Conservation (phyloP, 768 basidiomycete genomes). For the Filobasidium wieringae region DNA sequence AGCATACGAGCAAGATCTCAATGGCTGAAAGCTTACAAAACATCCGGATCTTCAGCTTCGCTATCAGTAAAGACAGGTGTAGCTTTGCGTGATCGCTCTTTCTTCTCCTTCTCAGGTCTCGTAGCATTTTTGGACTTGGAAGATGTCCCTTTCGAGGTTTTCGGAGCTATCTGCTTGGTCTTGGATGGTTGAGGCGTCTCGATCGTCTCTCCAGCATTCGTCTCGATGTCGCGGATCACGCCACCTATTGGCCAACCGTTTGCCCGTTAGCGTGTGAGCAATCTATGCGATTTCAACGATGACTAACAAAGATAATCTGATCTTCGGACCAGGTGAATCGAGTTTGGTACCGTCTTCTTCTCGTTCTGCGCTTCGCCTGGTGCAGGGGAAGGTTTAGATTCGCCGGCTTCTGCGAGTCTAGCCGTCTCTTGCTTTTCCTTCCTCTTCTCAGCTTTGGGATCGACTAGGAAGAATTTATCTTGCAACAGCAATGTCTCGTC, state of each 20-base stretch:
- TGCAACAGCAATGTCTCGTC: conserved; percentile 69
- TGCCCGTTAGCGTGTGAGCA: not conserved
- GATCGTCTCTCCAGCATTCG: conserved; percentile 28
- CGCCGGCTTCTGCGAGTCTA: conserved; percentile 1
- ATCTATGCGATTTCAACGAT: not conserved
- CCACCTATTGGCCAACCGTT: conserved; percentile 18
- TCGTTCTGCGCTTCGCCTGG: conserved; percentile 3
- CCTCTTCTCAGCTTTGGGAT: conserved; percentile 68
- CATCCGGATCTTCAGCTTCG: conserved; percentile 77
- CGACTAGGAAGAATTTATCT: conserved; percentile 95
- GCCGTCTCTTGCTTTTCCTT: conserved; percentile 40
- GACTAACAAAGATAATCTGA: conserved; percentile 67
- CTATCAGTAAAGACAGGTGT: conserved; percentile 95
- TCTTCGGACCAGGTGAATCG: conserved; percentile 92
- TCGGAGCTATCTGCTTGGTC: conserved; percentile 2
- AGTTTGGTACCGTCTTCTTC: conserved; percentile 65
- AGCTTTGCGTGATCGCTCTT: conserved; percentile 65
- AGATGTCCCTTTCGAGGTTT: not conserved
- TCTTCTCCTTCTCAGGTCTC: conserved; percentile 58
- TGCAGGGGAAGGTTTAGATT: not conserved
- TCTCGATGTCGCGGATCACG: conserved; percentile 35
- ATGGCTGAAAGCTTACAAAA: conserved; percentile 14
- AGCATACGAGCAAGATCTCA: not conserved
- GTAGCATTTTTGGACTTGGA: conserved; percentile 6
- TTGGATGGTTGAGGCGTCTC: conserved; percentile 28